These are phyloP conservation scores for Eucalyptus erythrocorys DNA, from an alignment of 345 rosid species.

Conservation along the genomic window DNA sequence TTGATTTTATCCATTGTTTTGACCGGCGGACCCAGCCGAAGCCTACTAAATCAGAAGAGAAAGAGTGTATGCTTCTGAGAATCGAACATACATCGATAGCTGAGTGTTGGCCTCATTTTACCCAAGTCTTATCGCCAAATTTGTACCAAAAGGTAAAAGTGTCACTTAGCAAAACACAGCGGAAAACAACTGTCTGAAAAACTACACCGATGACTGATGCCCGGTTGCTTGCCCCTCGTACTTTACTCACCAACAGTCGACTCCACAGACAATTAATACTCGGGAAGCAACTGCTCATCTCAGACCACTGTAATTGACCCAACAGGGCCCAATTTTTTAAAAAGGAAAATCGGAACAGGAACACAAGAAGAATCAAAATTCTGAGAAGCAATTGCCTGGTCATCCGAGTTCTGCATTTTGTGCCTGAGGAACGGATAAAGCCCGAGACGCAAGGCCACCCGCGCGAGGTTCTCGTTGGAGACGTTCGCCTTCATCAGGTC, in stretches of 20 bases:
- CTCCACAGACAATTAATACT: background rate
- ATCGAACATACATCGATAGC: background rate
- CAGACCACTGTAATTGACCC: background rate
- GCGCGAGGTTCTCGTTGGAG: conserved; percentile 77
- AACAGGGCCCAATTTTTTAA: background rate
- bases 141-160: background rate
- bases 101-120: background rate
- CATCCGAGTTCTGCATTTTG: conserved; percentile 23
- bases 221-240: background rate
- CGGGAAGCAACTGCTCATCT: background rate
- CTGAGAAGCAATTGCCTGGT: conserved; percentile 11
- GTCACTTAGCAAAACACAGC: background rate
- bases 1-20: too few species aligned
- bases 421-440: conserved; percentile 32
- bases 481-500: conserved; percentile 45
- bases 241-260: background rate
- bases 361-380: background rate
- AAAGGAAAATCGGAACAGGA: background rate
- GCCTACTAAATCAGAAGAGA: background rate
- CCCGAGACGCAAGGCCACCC: conserved; percentile 41
- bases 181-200: background rate
- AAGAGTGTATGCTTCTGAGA: background rate
- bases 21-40: background rate
- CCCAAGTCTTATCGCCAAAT: background rate
- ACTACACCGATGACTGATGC: background rate